Conservation (phyloP, 2,329 filamentous ascomycete species). For the Lojkania enalia region DNA sequence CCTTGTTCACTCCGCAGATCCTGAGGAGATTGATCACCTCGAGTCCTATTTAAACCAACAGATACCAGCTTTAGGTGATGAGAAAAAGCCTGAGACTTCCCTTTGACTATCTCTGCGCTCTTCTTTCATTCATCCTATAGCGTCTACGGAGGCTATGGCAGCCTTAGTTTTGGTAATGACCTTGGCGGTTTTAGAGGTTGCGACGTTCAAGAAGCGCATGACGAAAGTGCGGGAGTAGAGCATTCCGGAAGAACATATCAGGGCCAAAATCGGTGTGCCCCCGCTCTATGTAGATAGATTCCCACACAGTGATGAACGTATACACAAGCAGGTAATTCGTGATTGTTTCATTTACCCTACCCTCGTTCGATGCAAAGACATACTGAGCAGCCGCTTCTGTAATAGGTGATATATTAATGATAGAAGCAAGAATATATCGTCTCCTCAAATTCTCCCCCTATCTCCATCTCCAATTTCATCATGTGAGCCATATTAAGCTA, state of each 20-base stretch:
- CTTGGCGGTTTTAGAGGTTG: constrained; percentile 30
- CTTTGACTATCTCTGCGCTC: constrained; percentile 33
- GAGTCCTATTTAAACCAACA: constrained; percentile 63
- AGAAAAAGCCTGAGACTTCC: constrained; percentile 28
- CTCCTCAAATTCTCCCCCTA: too few species aligned
- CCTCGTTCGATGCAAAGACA: too few species aligned
- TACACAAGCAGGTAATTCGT: background rate
- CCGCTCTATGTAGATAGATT: background rate
- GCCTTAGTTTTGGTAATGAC: constrained; percentile 29
- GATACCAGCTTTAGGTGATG: constrained; percentile 53
- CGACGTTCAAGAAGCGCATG: constrained; percentile 27
- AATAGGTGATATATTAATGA: too few species aligned
- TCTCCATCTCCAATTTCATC: background rate
- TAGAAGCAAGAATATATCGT: too few species aligned
- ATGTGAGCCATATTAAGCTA: background rate
- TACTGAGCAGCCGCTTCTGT: too few species aligned
- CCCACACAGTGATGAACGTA: background rate
- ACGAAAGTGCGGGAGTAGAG: background rate
- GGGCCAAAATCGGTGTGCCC: background rate
- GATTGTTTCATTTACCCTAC: background rate
- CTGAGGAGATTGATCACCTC: constrained; percentile 79
- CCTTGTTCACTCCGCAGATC: constrained; percentile 75
- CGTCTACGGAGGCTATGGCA: constrained; percentile 16
- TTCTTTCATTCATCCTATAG: constrained; percentile 9
- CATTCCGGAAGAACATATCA: background rate